Evolutionary conservation across 2,329 filamentous ascomycete genomes (phyloP), one percentile per base, ranked within the genome.

Genomic region (Pleoardoris graminearum): DNA sequence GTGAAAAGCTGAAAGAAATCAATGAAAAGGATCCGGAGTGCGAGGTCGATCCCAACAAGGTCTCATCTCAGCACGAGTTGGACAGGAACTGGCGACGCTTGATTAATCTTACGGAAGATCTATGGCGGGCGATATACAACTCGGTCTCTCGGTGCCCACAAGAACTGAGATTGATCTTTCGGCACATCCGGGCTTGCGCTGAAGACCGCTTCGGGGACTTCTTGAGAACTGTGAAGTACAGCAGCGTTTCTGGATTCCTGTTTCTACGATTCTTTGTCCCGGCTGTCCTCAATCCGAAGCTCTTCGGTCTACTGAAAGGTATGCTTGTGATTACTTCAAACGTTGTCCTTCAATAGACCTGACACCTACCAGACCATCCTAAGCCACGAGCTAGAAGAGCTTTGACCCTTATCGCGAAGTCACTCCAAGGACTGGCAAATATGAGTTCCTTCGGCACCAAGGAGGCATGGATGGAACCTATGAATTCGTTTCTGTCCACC

Each of bases 391-490:
- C 92, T 10, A 90, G 96, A 69, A 85, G 93, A 36, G 96, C 92
- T 0, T 81, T 97, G 48, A 97, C 93, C 0, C 81, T 97, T 44
- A 92, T 97, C 54, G 91, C 93, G 21, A 97, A 97, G 74, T 90
- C 89, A 1, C 78, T 97, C 7, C 92, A 97, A 74, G 92, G 91
- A 14, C 80, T 97, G 53, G 91, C 91, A 16, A 97, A 97, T 70
- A 82, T 97, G 75, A 90, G 90, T 1, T 91, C 85, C 0, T 97
- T 97, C 68, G 93, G 93, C 35, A 92, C 89, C 68, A 96, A 96
- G 70, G 93, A 97, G 73, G 86, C 88, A n/a, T 97, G 91, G 91
- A 97, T 97, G 92, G 92, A 96, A 75, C 91, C 91, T 0, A 97
- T 97, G 93, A 97, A 97, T 68, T 84, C 83, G 37, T 97, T 97